A percentile compares a stretch with the other conserved stretches of the same genome.
Evolutionary conservation across 2,329 filamentous ascomycete species (phyloP).

Genomic region (Paecilomyces variotii): DNA sequence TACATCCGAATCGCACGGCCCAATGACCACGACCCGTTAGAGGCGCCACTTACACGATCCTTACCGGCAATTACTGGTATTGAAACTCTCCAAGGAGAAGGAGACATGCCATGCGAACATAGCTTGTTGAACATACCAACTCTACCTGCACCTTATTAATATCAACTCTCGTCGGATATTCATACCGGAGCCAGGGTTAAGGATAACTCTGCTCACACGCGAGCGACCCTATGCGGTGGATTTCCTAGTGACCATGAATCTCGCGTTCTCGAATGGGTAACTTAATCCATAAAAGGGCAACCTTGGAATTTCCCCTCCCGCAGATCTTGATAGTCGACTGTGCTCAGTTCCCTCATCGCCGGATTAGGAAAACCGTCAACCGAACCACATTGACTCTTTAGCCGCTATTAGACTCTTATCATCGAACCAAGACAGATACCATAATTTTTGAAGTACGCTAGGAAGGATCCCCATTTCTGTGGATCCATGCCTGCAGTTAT

Average conservation of each 20-base stretch:
- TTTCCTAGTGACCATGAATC: not conserved
- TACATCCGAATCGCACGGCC: not conserved
- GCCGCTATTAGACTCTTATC: not conserved
- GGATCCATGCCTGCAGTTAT: not conserved
- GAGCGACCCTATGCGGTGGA: not conserved
- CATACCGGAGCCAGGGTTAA: not conserved
- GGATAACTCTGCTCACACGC: not conserved
- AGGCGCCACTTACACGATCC: not conserved
- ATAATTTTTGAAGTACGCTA: not conserved
- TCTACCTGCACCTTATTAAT: too few relatives aligned
- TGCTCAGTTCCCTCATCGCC: not conserved
- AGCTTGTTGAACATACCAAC: too few relatives aligned
- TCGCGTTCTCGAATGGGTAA: not conserved
- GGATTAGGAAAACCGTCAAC: not conserved
- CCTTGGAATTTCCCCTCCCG: not conserved
- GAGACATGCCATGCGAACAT: not conserved
- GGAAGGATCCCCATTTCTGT: not conserved
- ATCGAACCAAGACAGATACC: too few relatives aligned
- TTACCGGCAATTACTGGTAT: not conserved
- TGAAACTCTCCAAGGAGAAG: not conserved
- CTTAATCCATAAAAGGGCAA: not conserved
- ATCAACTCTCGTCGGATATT: not conserved
- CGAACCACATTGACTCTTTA: not conserved
- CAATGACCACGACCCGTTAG: not conserved
- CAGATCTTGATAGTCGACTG: not conserved